Evolutionary conservation across 768 basidiomycete species (phyloP).

Genomic region (Boletus huronensis): DNA sequence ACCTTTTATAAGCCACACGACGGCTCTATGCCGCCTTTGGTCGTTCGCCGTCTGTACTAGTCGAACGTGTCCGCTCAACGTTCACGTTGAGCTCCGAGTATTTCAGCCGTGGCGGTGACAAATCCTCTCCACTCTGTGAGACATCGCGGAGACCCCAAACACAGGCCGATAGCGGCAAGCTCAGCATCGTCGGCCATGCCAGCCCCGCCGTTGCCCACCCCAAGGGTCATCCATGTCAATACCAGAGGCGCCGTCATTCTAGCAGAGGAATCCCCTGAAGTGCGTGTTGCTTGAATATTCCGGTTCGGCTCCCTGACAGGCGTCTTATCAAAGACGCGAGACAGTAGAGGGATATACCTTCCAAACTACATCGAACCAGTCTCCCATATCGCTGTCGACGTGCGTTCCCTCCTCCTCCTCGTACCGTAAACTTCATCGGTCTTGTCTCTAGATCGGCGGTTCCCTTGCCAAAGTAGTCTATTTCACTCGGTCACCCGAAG

Average conservation of each 20-base stretch:
- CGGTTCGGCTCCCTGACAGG: constrained; percentile 11
- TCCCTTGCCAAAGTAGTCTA: constrained; percentile 98
- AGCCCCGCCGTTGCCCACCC: constrained; percentile 68
- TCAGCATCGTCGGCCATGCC: constrained; percentile 34
- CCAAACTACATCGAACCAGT: constrained; percentile 98
- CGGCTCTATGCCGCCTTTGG: constrained; percentile 4
- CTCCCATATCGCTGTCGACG: constrained; percentile 96
- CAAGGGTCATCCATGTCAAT: constrained; percentile 90
- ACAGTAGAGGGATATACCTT: constrained; percentile 94
- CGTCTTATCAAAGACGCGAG: constrained; percentile 60
- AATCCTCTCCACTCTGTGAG: constrained; percentile 9
- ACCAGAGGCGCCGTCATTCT: constrained; percentile 92
- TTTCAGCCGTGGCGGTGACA: constrained; percentile 13
- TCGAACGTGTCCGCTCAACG: no score
- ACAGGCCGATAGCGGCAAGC: constrained; percentile 10
- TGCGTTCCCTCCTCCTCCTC: constrained; percentile 42
- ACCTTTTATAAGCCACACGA: neutral
- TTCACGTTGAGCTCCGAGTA: neutral
- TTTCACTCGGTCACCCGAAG: constrained; percentile 91
- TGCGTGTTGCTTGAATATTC: constrained; percentile 35
- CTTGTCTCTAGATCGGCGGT: constrained; percentile 75
- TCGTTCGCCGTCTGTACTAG: no score
- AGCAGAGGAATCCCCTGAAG: constrained; percentile 92
- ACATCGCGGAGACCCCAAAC: constrained; percentile 11
- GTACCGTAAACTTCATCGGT: neutral